Base-by-base conservation (phyloP, 202 grass and related monocot species). In the Digitaria exilis region DNA sequence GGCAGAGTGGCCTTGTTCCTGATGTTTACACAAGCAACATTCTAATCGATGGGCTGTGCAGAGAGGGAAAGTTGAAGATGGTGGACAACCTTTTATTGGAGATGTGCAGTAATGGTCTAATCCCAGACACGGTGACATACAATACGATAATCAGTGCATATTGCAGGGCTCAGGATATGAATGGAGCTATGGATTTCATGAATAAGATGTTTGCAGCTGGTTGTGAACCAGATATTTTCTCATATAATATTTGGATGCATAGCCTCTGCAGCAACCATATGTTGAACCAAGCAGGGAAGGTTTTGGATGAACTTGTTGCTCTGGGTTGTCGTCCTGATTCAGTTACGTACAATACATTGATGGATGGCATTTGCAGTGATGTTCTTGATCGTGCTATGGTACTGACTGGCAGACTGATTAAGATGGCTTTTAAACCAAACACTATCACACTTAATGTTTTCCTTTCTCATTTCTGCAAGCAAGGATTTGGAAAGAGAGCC, bases 161-260 rank as follows among this genome's bases (percentile, higher is more conserved):
- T 76, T 97, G 90, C 69, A n/a, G n/a, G n/a, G n/a, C n/a, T n/a
- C n/a, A n/a, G n/a, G n/a, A n/a, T n/a, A n/a, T n/a, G n/a, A n/a
- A 28, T 3, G 75, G 82, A 74, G 95, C 95, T 12, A 79, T 86
- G 84, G 39, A 49, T 79, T 91, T 89, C 71, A 80, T 93, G 76
- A 95, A 93, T 76, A 93, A 91, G 80, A 97, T 97, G 90, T 81
- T 93, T 74, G 82, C 67, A 70, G 87, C 91, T 76, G 88, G 86
- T 57, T 93, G 86, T 86, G 81, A 89, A 77, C 95, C 92, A 82
- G 95, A 97, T 84, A 86, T 97, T 76, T 94, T 91, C 87, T 95
- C 95, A 76, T 97, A 97, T 87, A 97, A 97, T 82, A 97, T 93
- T 82, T 94, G 84, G 92, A 97, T 97, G 73, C 95, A 94, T 45